Percentiles rank a stretch among this genome's conserved stretches.
phyloP scores from a whole-genome alignment of 1,284 basidiomycete genomes.

The Schizopora paradoxa region DNA sequence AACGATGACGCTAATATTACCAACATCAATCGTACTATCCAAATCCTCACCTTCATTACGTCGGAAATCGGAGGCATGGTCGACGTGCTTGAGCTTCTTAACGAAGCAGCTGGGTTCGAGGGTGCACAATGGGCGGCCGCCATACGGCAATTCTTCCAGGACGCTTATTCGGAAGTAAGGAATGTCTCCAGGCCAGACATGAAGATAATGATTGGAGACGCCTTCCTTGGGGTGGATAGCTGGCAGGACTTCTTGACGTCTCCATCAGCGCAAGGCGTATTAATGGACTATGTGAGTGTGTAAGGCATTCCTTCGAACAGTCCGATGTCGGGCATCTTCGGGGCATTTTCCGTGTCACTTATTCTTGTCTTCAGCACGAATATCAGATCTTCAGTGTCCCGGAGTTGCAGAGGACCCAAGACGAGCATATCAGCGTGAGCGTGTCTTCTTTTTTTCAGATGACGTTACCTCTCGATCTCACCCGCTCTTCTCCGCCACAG shows the following conservation, averaged over 20 bases:
- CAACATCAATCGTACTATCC: conserved; percentile 61
- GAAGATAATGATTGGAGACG: conserved; percentile 69
- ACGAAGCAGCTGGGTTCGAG: conserved; percentile 55
- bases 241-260: conserved; percentile 60
- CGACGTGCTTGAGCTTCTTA: conserved; percentile 58
- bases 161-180: conserved; percentile 53
- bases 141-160: conserved; percentile 47
- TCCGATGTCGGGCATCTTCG: background rate
- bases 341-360: conserved; percentile 8
- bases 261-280: conserved; percentile 45
- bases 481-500: conserved; percentile 25
- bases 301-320: background rate
- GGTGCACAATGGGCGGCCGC: conserved; percentile 36
- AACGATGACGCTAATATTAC: too few relatives aligned
- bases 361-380: conserved; percentile 46
- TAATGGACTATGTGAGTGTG: conserved; percentile 55
- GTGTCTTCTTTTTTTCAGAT: background rate
- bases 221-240: conserved; percentile 59
- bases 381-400: conserved; percentile 73
- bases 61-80: conserved; percentile 50
- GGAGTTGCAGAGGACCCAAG: conserved; percentile 49
- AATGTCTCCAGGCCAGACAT: conserved; percentile 38
- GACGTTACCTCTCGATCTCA: background rate
- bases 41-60: conserved; percentile 55
- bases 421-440: conserved; percentile 50